Evolutionary conservation across 345 rosid genomes (phyloP).

Genomic region (thale cress (Arabidopsis thaliana)): DNA sequence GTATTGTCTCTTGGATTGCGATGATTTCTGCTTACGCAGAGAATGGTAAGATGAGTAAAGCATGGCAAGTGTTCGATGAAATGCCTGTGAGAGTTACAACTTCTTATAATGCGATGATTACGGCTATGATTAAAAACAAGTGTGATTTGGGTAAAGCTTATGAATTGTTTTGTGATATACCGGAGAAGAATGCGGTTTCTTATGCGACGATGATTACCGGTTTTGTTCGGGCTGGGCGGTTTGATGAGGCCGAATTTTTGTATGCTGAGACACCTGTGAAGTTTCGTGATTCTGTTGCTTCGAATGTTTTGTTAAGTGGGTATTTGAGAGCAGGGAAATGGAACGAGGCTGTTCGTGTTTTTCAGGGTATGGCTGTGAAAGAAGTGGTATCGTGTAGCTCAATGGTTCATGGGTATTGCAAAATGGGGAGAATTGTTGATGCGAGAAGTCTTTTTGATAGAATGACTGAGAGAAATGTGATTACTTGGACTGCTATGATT

Average conservation of each 20-base stretch:
- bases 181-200: slow-evolving; percentile 61
- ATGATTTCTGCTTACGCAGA: slow-evolving; percentile 68
- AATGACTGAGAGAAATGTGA: slow-evolving; percentile 70
- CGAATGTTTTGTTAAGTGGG: slow-evolving; percentile 72
- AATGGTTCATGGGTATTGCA: slow-evolving; percentile 81
- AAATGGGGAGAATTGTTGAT: slow-evolving; percentile 56
- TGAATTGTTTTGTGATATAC: slow-evolving; percentile 54
- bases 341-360: slow-evolving; percentile 61
- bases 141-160: slow-evolving; percentile 52
- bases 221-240: slow-evolving; percentile 60
- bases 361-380: slow-evolving; percentile 60
- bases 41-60: slow-evolving; percentile 60
- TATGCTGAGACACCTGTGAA: slow-evolving; percentile 50
- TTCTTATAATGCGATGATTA: slow-evolving; percentile 82
- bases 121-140: slow-evolving; percentile 59
- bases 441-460: slow-evolving; percentile 62
- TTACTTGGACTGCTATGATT: slow-evolving; percentile 82
- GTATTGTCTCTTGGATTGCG: slow-evolving; percentile 72
- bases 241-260: slow-evolving; percentile 59
- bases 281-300: slow-evolving; percentile 74
- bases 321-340: slow-evolving; percentile 61
- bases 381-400: slow-evolving; percentile 76
- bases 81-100: slow-evolving; percentile 67
- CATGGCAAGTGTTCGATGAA: slow-evolving; percentile 66
- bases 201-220: slow-evolving; percentile 79